These are phyloP conservation scores for Ogataea chonburiensis DNA, from an alignment of 805 yeast species.

Conservation along the genomic window DNA sequence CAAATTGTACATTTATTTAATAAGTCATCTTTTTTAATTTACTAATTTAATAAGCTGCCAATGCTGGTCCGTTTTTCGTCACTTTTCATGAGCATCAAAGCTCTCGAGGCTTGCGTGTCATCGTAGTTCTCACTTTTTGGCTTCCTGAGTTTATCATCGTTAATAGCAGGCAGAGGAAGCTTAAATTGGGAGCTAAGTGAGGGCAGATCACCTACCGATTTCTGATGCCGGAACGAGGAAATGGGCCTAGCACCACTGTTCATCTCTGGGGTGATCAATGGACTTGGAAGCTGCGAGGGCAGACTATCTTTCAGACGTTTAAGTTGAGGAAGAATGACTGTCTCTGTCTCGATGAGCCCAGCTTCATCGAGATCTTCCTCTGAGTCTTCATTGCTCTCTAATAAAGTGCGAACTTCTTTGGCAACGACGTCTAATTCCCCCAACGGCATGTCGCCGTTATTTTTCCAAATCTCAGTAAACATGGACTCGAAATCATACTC, in stretches of 20 bases:
- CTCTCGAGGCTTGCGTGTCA: slow-evolving; percentile 12
- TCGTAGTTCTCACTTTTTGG: neutral
- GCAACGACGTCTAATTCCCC: slow-evolving; percentile 30
- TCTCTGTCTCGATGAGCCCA: slow-evolving; percentile 1
- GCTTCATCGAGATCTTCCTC: slow-evolving; percentile 9
- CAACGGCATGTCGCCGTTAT: slow-evolving; percentile 27
- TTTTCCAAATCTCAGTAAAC: slow-evolving; percentile 30
- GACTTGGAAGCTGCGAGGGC: slow-evolving; percentile 21
- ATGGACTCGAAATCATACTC: slow-evolving; percentile 51
- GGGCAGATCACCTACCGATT: slow-evolving; percentile 3
- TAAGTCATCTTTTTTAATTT: slow-evolving; percentile 1
- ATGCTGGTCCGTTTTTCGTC: slow-evolving; percentile 21
- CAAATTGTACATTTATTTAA: slow-evolving; percentile 1
- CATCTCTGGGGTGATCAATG: slow-evolving; percentile 20
- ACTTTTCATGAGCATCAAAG: slow-evolving; percentile 21
- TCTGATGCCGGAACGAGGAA: slow-evolving; percentile 12
- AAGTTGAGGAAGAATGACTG: too few species aligned
- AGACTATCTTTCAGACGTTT: too few species aligned
- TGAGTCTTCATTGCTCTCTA: slow-evolving; percentile 5
- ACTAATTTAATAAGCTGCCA: slow-evolving; percentile 20
- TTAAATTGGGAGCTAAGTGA: slow-evolving; percentile 14
- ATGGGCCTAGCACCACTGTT: slow-evolving; percentile 2
- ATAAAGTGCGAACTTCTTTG: slow-evolving; percentile 20
- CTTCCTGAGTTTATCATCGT: slow-evolving; percentile 14
- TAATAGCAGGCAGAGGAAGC: slow-evolving; percentile 30